These are phyloP conservation scores for Barnettozyma hawaiiensis DNA, from an alignment of 1,139 yeast species.

Conservation along the genomic window DNA sequence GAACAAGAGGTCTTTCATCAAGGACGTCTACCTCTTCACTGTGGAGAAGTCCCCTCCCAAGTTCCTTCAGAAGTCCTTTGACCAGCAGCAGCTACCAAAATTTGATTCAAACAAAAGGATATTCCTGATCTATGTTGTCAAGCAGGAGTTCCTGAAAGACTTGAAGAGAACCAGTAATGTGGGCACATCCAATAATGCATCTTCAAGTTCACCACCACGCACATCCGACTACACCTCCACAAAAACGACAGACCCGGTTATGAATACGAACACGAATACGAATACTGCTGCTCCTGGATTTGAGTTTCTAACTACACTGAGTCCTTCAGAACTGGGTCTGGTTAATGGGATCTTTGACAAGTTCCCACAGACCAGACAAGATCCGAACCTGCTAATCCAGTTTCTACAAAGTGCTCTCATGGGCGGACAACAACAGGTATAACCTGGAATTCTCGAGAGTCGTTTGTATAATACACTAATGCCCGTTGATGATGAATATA, in stretches of 20 bases:
- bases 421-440: not conserved
- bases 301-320: slow-evolving; percentile 16
- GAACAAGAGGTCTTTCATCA: slow-evolving; percentile 44
- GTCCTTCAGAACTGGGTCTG: slow-evolving; percentile 15
- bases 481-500: no score
- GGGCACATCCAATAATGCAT: not conserved
- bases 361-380: slow-evolving; percentile 18
- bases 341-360: slow-evolving; percentile 20
- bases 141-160: slow-evolving; percentile 32
- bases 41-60: slow-evolving; percentile 26
- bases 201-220: not conserved
- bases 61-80: slow-evolving; percentile 14
- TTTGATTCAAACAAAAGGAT: slow-evolving; percentile 31
- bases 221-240: not conserved
- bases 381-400: slow-evolving; percentile 19
- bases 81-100: slow-evolving; percentile 14
- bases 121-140: slow-evolving; percentile 43
- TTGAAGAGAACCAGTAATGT: not conserved
- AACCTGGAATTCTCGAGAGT: not conserved
- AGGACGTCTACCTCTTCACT: slow-evolving; percentile 61
- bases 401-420: slow-evolving; percentile 15
- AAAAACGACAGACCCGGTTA: not conserved
- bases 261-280: not conserved
- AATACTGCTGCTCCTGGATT: slow-evolving; percentile 8
- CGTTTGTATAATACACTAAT: no score